These are phyloP conservation scores for Russula sp. DNA, from an alignment of 768 basidiomycete genomes.

Conservation along the genomic window DNA sequence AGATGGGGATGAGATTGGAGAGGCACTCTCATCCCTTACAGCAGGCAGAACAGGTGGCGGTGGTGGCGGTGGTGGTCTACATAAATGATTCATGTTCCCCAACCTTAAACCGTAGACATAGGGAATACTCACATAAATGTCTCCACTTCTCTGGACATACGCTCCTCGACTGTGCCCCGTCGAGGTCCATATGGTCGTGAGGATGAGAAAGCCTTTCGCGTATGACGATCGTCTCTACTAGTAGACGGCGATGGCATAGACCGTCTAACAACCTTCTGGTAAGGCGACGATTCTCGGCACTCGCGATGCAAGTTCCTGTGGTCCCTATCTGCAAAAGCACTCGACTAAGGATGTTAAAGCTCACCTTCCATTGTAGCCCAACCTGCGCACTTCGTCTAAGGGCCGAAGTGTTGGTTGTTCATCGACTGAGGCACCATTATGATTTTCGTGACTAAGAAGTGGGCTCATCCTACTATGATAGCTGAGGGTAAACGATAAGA, in stretches of 20 bases:
- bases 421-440: not conserved
- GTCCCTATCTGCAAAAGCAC: not conserved
- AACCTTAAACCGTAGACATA: not conserved
- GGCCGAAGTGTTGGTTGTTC: not conserved
- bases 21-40: not conserved
- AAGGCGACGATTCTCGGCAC: not conserved
- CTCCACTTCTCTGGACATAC: slow-evolving; percentile 12
- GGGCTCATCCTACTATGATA: not conserved
- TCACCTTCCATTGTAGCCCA: slow-evolving; percentile 3
- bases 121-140: slow-evolving; percentile 1
- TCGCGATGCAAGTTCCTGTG: not conserved
- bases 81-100: not conserved
- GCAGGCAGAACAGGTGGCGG: not conserved
- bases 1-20: slow-evolving; percentile 3
- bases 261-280: not conserved
- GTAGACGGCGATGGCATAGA: not conserved
- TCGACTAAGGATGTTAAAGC: not conserved
- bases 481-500: not conserved
- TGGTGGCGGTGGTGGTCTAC: not conserved
- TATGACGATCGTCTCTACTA: not conserved
- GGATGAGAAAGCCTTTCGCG: not conserved
- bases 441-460: not conserved
- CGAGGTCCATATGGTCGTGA: not conserved
- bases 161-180: slow-evolving; percentile 4
- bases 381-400: not conserved